Evolutionary conservation across 2,329 filamentous ascomycete species (phyloP).

Genomic region (Microdochium nivale): DNA sequence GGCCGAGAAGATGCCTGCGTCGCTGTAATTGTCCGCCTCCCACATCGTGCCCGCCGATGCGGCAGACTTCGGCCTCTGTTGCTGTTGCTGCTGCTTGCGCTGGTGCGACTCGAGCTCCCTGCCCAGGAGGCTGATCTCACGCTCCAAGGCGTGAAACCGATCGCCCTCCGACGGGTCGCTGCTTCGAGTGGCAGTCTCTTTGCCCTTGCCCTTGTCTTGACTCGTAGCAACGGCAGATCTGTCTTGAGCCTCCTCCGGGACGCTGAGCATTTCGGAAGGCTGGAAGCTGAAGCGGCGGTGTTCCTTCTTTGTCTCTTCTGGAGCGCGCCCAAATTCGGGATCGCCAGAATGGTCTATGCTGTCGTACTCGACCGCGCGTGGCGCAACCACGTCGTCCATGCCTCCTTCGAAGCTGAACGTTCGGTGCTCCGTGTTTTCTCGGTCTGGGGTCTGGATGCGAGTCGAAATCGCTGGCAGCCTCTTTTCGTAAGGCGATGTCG

Average conservation of each 20-base stretch:
- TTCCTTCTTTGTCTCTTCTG: neutral
- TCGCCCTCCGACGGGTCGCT: neutral
- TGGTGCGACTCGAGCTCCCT: neutral
- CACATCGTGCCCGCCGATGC: constrained; percentile 21
- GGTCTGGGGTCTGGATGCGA: neutral
- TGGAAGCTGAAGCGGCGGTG: constrained; percentile 1
- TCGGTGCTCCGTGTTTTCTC: neutral
- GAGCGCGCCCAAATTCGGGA: neutral
- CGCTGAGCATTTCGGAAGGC: neutral
- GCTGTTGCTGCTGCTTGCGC: neutral
- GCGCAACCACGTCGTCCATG: neutral
- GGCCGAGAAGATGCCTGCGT: constrained; percentile 24
- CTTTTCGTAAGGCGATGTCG: neutral
- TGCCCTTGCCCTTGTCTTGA: constrained; percentile 5
- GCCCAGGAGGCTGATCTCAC: neutral
- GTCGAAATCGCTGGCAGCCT: neutral
- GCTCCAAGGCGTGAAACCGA: neutral
- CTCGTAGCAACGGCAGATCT: neutral
- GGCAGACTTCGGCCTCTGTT: constrained; percentile 11
- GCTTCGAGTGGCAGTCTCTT: constrained; percentile 2
- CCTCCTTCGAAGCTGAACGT: neutral
- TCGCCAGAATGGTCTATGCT: neutral
- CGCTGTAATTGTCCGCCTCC: constrained; percentile 23
- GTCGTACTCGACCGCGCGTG: neutral
- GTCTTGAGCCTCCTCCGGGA: neutral